These are phyloP conservation scores for Harringtonia aguacate DNA, from an alignment of 2,329 filamentous ascomycete genomes.

Conservation along the genomic window DNA sequence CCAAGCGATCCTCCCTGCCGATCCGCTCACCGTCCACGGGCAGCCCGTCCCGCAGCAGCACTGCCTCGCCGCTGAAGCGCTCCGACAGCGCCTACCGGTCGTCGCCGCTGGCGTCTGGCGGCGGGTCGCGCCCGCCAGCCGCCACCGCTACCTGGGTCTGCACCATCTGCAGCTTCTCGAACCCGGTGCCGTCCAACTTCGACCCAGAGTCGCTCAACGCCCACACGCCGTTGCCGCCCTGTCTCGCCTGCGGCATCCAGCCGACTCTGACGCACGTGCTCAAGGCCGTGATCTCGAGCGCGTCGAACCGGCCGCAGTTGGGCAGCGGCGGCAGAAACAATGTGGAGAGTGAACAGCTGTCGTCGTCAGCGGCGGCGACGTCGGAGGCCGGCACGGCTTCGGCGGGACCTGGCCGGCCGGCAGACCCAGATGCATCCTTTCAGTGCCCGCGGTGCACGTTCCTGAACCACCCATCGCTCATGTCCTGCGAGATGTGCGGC, in stretches of 20 bases:
- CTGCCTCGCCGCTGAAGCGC: slow-evolving; percentile 34
- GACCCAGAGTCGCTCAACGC: slow-evolving; percentile 72
- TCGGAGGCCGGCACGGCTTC: too few relatives aligned
- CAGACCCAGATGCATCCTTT: slow-evolving; percentile 32
- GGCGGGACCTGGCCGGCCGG: too few relatives aligned
- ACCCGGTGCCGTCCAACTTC: slow-evolving; percentile 86
- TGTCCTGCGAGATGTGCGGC: slow-evolving; percentile 84
- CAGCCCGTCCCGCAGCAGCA: slow-evolving; percentile 32
- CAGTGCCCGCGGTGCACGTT: slow-evolving; percentile 88
- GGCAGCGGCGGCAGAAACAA: neutral
- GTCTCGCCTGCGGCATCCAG: slow-evolving; percentile 88
- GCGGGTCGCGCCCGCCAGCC: slow-evolving; percentile 26
- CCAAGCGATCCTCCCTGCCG: slow-evolving; percentile 53
- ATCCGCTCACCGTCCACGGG: slow-evolving; percentile 38
- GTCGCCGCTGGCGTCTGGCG: neutral
- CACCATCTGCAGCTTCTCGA: slow-evolving; percentile 90
- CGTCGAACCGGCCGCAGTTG: slow-evolving; percentile 40
- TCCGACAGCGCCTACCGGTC: slow-evolving; percentile 21
- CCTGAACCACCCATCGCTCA: slow-evolving; percentile 77
- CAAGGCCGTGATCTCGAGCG: slow-evolving; percentile 75
- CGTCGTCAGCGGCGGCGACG: too few relatives aligned
- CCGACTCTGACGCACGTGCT: slow-evolving; percentile 72
- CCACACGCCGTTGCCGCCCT: slow-evolving; percentile 73
- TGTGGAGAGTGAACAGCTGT: slow-evolving; percentile 1
- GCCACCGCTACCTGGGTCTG: slow-evolving; percentile 83